Conservation (phyloP, 2,329 filamentous ascomycete species). For the Aspergillus latus region DNA sequence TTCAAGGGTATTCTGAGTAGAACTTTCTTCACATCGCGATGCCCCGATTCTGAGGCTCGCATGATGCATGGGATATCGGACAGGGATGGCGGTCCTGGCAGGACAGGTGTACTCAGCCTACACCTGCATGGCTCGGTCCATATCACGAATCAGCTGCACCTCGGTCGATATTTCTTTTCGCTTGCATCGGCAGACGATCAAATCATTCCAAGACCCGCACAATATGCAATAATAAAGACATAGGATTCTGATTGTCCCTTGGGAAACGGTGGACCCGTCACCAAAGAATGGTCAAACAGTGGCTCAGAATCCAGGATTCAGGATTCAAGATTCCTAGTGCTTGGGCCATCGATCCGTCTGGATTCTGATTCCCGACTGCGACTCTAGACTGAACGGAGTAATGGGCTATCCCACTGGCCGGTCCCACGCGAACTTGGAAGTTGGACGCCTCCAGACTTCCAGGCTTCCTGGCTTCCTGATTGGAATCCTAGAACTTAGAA, state of each 20-base stretch:
- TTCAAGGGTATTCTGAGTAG: background rate
- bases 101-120: background rate
- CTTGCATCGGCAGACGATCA: conserved; percentile 9
- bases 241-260: background rate
- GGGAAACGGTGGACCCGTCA: background rate
- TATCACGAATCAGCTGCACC: background rate
- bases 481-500: background rate
- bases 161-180: conserved; percentile 5
- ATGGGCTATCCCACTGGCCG: background rate
- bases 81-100: background rate
- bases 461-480: background rate
- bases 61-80: background rate
- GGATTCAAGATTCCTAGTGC: conserved; percentile 1
- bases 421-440: background rate
- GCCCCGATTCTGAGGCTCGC: background rate
- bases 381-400: background rate
- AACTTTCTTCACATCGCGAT: background rate
- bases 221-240: background rate
- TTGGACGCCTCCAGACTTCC: background rate
- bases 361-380: background rate
- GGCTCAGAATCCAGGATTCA: background rate
- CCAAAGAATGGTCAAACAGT: conserved; percentile 4
- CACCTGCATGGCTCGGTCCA: background rate
- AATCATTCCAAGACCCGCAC: background rate
- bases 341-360: background rate